Conservation (phyloP, 495 filamentous ascomycete genomes). For the Glarea lozoyensis region DNA sequence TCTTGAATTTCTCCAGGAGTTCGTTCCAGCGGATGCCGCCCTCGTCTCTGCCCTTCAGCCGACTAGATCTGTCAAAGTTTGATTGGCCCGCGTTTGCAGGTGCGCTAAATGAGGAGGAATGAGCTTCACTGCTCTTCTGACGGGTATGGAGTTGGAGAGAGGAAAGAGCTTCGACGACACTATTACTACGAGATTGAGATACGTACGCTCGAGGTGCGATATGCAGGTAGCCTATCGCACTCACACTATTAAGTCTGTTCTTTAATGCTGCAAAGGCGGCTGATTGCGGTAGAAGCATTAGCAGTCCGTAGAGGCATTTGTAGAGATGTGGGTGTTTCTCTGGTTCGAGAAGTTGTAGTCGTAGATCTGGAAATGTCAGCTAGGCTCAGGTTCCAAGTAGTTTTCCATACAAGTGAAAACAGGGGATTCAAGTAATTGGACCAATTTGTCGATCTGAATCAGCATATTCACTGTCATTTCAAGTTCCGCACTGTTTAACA, state of each 20-base stretch:
- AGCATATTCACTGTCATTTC: conserved; percentile 99
- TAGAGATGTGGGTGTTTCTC: conserved; percentile 94
- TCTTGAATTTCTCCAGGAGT: conserved; percentile 90
- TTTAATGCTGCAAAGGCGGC: conserved; percentile 95
- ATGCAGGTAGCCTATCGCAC: conserved; percentile 92
- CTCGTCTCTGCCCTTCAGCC: conserved; percentile 78
- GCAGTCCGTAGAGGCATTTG: conserved; percentile 93
- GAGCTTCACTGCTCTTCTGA: conserved; percentile 22
- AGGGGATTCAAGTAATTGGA: conserved; percentile 93
- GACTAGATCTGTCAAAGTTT: conserved; percentile 67
- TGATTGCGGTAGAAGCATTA: conserved; percentile 97
- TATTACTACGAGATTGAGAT: conserved; percentile 29
- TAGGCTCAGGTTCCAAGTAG: background rate
- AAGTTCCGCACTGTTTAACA: conserved; percentile 65
- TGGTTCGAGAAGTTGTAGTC: conserved; percentile 94
- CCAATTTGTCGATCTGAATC: conserved; percentile 98
- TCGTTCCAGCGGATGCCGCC: conserved; percentile 83
- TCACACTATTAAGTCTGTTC: conserved; percentile 93
- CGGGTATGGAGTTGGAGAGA: conserved; percentile 23
- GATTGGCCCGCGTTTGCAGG: conserved; percentile 35
- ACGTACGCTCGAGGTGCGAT: conserved; percentile 75
- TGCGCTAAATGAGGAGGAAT: conserved; percentile 29
- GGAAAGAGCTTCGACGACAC: conserved; percentile 30
- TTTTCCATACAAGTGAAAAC: conserved; percentile 79
- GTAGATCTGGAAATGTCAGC: conserved; percentile 54